Percentiles rank a stretch among this genome's conserved stretches.
Evolutionary conservation across 2,329 filamentous ascomycete species (phyloP).

Genomic region (Raffaelea albimanens): DNA sequence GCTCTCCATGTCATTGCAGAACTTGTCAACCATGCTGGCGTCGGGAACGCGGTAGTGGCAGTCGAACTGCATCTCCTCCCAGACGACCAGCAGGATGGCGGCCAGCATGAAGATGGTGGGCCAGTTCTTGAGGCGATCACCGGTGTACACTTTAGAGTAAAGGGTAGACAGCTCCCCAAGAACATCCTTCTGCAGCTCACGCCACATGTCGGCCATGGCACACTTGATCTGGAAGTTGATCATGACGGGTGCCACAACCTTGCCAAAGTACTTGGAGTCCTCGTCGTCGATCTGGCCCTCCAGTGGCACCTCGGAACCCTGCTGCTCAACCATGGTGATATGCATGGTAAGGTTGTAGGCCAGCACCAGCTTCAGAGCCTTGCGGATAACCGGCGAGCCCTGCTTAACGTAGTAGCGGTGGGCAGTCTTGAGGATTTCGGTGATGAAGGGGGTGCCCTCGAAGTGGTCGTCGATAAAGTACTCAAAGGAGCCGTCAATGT

Average conservation of each 20-base stretch:
- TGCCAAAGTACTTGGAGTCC: conserved; percentile 78
- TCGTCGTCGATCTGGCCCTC: conserved; percentile 79
- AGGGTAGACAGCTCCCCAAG: conserved; percentile 84
- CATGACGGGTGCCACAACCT: conserved; percentile 91
- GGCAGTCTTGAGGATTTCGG: conserved; percentile 90
- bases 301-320: conserved; percentile 68
- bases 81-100: conserved; percentile 83
- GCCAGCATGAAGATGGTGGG: conserved; percentile 97
- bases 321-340: conserved; percentile 87
- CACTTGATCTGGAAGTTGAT: conserved; percentile 99
- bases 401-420: conserved; percentile 89
- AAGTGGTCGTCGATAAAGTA: conserved; percentile 94
- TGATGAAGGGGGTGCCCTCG: conserved; percentile 88
- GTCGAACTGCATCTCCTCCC: conserved; percentile 99
- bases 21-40: conserved; percentile 76
- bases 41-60: conserved; percentile 92
- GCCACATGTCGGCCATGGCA: conserved; percentile 95
- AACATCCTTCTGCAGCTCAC: conserved; percentile 91
- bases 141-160: conserved; percentile 96
- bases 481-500: conserved; percentile 87
- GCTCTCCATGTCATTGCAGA: conserved; percentile 94
- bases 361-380: conserved; percentile 87
- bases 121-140: conserved; percentile 97
- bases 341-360: conserved; percentile 94
- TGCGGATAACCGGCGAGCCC: conserved; percentile 81